These are phyloP conservation scores for Amylocystis lapponica DNA, from an alignment of 768 basidiomycete species.

Conservation along the genomic window DNA sequence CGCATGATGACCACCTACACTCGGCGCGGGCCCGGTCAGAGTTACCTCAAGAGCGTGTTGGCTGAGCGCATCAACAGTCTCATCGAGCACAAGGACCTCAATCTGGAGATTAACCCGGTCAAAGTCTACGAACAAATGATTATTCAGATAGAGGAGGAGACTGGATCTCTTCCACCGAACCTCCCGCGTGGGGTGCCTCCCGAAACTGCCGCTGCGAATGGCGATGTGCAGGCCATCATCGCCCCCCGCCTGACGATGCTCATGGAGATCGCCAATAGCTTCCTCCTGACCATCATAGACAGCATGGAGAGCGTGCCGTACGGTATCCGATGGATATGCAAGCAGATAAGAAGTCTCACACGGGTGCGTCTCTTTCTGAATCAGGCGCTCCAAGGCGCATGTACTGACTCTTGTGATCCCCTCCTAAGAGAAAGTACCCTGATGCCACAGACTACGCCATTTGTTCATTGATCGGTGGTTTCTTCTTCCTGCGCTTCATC, in stretches of 20 bases:
- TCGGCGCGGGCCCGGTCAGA: constrained; percentile 95
- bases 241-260: constrained; percentile 96
- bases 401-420: neutral
- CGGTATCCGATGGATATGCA: constrained; percentile 99
- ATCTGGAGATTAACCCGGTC: constrained; percentile 97
- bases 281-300: constrained; percentile 95
- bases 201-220: constrained; percentile 89
- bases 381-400: neutral
- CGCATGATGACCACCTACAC: constrained; percentile 99
- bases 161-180: constrained; percentile 84
- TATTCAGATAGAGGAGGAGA: constrained; percentile 97
- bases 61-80: constrained; percentile 98
- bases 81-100: constrained; percentile 99
- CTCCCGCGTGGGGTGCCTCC: constrained; percentile 91
- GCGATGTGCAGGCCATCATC: constrained; percentile 97
- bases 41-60: constrained; percentile 94
- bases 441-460: constrained; percentile 98
- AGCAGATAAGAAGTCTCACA: constrained; percentile 81
- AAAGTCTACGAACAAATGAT: constrained; percentile 99
- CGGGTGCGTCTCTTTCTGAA: neutral
- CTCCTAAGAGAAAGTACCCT: constrained; percentile 87
- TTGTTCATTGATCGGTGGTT: constrained; percentile 97
- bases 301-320: constrained; percentile 98
- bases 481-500: constrained; percentile 99
- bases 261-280: constrained; percentile 99